Conservation (phyloP, 1,284 basidiomycete genomes). For the Ustilago lituana region DNA sequence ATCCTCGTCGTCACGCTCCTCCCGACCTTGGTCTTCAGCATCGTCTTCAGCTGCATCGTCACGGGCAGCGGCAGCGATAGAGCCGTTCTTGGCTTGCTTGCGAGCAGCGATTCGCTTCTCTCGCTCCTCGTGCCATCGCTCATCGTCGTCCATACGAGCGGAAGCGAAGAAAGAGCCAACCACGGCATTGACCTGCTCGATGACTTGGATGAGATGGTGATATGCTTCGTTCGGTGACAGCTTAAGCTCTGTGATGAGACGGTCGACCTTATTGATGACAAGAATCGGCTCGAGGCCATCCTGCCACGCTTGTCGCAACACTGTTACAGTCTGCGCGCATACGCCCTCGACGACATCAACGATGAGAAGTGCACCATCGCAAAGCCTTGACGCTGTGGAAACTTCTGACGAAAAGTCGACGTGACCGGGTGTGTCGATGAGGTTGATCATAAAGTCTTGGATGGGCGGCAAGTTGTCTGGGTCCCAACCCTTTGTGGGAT, state of each 20-base stretch:
- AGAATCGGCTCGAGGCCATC: conserved; percentile 89
- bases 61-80: conserved; percentile 51
- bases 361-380: conserved; percentile 94
- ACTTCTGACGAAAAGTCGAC: conserved; percentile 98
- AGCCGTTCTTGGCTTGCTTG: conserved; percentile 71
- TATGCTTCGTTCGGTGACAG: conserved; percentile 91
- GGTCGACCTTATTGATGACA: conserved; percentile 97
- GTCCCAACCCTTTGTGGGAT: conserved; percentile 45
- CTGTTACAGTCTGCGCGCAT: conserved; percentile 95
- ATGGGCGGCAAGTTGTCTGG: conserved; percentile 53
- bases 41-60: conserved; percentile 73
- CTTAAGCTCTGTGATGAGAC: conserved; percentile 91
- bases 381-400: conserved; percentile 89
- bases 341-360: conserved; percentile 99
- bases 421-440: conserved; percentile 99
- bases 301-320: conserved; percentile 92
- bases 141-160: conserved; percentile 91
- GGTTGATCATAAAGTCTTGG: conserved; percentile 82
- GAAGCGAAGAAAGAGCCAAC: conserved; percentile 96
- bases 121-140: conserved; percentile 89
- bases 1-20: conserved; percentile 91
- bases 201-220: conserved; percentile 88
- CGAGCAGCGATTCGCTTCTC: conserved; percentile 81
- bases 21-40: conserved; percentile 64
- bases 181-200: conserved; percentile 97